A percentile compares a stretch with the other conserved stretches of the same genome.
Evolutionary conservation across 2,329 filamentous ascomycete species (phyloP).

Genomic region (Hortaea sp.): DNA sequence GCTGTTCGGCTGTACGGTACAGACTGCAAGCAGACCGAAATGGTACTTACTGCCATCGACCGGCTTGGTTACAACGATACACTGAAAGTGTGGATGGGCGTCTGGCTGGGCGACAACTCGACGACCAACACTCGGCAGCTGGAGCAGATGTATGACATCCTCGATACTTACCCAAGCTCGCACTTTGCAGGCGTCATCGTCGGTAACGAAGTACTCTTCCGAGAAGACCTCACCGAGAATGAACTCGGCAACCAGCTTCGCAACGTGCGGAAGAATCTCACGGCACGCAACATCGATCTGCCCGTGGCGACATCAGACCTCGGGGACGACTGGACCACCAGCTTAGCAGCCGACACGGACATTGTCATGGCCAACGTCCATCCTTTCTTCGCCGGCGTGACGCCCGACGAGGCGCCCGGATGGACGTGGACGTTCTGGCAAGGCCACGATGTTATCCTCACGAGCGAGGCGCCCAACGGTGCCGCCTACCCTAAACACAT

Average conservation of each 20-base stretch:
- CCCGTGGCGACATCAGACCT: conserved; percentile 82
- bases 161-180: conserved; percentile 51
- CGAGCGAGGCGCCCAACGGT: conserved; percentile 49
- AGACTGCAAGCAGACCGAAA: conserved; percentile 94
- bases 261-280: conserved; percentile 63
- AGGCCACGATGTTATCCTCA: conserved; percentile 21
- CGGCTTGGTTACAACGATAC: conserved; percentile 57
- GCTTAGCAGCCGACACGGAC: conserved; percentile 62
- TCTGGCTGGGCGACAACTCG: conserved; percentile 77
- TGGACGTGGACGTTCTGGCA: conserved; percentile 86
- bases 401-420: conserved; percentile 53
- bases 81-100: conserved; percentile 87
- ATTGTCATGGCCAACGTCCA: conserved; percentile 95
- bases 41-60: conserved; percentile 76
- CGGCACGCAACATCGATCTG: conserved; percentile 53
- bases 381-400: conserved; percentile 81
- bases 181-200: conserved; percentile 53
- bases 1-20: conserved; percentile 84
- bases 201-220: conserved; percentile 54
- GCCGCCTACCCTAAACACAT: conserved; percentile 30
- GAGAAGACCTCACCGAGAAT: conserved; percentile 55
- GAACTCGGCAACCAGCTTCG: conserved; percentile 55
- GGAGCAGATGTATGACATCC: conserved; percentile 70
- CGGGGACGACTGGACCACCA: conserved; percentile 71
- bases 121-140: conserved; percentile 81